A percentile compares a stretch with the other conserved stretches of the same genome.
phyloP scores from a whole-genome alignment of 1,284 basidiomycete genomes.

The Tilletia walkeri region DNA sequence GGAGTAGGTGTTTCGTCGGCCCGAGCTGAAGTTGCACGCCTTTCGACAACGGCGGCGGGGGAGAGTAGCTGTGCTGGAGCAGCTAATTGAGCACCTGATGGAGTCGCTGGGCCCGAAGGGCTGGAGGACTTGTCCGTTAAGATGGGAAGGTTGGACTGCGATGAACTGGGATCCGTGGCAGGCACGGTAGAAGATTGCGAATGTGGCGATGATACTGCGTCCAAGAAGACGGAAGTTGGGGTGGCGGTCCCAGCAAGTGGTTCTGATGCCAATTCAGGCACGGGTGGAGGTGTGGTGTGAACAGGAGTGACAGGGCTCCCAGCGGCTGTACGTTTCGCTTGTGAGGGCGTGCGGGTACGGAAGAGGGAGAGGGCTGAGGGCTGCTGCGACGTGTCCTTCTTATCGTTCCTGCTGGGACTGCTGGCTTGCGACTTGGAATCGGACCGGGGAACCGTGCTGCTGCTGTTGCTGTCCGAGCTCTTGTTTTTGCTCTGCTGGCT shows the following conservation, averaged over 20 bases:
- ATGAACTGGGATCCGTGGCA: too few species aligned
- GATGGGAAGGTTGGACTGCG: too few species aligned
- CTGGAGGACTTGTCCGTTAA: too few species aligned
- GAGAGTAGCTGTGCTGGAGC: too few species aligned
- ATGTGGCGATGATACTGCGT: too few species aligned
- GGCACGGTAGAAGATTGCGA: too few species aligned
- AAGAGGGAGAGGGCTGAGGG: conserved; percentile 4
- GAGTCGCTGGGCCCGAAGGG: too few species aligned
- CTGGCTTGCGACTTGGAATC: too few species aligned
- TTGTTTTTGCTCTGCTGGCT: not conserved
- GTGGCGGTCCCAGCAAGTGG: too few species aligned
- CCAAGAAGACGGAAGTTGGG: too few species aligned
- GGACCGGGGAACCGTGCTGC: not conserved
- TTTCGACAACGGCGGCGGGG: too few species aligned
- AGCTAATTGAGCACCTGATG: too few species aligned
- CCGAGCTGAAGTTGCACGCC: not conserved
- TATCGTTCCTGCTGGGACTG: not conserved
- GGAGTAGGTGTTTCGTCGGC: not conserved
- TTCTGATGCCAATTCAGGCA: not conserved
- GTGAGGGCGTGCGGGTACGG: not conserved
- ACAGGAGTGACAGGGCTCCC: not conserved
- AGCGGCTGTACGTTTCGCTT: not conserved
- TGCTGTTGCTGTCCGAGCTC: not conserved
- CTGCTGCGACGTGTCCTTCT: not conserved
- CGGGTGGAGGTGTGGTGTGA: not conserved